phyloP scores from a whole-genome alignment of 805 yeast species.

The Jamesozyma piceae region DNA sequence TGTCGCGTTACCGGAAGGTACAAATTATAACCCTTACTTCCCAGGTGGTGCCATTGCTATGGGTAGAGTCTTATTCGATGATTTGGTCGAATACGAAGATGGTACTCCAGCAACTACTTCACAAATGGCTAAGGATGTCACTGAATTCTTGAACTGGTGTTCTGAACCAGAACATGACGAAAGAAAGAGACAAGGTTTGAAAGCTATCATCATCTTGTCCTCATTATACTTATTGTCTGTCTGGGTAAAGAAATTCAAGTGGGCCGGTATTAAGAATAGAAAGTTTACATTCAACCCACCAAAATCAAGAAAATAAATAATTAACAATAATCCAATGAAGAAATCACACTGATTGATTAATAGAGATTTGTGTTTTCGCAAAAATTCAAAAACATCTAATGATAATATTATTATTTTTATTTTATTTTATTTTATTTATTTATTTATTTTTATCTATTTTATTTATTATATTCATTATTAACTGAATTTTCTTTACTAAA shows the following conservation, averaged over 20 bases:
- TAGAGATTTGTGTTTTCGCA: no score
- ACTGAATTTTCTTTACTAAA: no score
- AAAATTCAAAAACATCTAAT: no score
- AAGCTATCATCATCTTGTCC: conserved; percentile 75
- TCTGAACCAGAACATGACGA: conserved; percentile 98
- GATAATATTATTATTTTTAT: no score
- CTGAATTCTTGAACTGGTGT: conserved; percentile 95
- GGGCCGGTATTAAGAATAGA: conserved; percentile 94
- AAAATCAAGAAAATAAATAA: conserved; percentile 31
- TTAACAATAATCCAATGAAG: neutral
- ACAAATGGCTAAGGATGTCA: conserved; percentile 98
- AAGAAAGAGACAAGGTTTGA: conserved; percentile 92
- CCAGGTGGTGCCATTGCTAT: conserved; percentile 99
- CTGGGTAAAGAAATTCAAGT: conserved; percentile 95
- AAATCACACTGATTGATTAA: no score
- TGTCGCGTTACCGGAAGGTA: conserved; percentile 81
- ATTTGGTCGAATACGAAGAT: conserved; percentile 94
- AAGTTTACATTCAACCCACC: conserved; percentile 90
- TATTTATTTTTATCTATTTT: no score
- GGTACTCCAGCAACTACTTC: conserved; percentile 98
- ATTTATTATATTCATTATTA: no score
- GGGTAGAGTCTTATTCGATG: conserved; percentile 98
- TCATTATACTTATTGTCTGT: conserved; percentile 72
- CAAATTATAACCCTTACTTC: conserved; percentile 99
- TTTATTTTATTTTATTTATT: no score